These are phyloP conservation scores for Stylonectria norvegica DNA, from an alignment of 2,329 filamentous ascomycete species.

Conservation along the genomic window DNA sequence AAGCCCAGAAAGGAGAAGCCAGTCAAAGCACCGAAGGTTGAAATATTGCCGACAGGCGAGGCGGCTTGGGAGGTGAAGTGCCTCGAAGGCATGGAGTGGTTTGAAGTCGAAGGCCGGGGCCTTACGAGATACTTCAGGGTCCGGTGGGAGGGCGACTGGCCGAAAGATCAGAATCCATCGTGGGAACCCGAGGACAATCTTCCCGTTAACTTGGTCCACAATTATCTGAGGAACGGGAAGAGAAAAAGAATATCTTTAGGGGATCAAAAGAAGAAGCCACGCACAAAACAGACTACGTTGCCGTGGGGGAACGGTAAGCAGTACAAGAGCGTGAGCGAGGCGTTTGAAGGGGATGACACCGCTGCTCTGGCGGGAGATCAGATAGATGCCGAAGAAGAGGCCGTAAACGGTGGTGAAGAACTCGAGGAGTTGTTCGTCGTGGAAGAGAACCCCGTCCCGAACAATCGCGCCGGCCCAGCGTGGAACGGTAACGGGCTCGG, in stretches of 20 bases:
- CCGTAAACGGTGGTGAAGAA: conserved; percentile 4
- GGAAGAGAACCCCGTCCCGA: conserved; percentile 22
- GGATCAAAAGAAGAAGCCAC: conserved; percentile 15
- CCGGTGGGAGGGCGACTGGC: conserved; percentile 57
- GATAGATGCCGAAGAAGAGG: neutral
- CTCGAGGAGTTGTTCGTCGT: conserved; percentile 31
- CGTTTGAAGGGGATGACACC: conserved; percentile 24
- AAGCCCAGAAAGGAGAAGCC: conserved; percentile 8
- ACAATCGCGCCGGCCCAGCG: conserved; percentile 4
- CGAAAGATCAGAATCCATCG: conserved; percentile 51
- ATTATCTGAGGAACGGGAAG: conserved; percentile 36
- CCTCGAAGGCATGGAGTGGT: conserved; percentile 40
- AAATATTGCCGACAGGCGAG: too few relatives aligned
- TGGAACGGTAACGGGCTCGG: conserved; percentile 3
- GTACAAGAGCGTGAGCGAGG: conserved; percentile 31
- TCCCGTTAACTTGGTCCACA: conserved; percentile 36
- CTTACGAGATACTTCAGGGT: conserved; percentile 48
- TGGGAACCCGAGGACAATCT: conserved; percentile 58
- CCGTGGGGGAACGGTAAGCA: conserved; percentile 20
- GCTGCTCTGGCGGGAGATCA: neutral
- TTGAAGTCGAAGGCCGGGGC: conserved; percentile 35
- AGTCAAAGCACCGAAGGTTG: too few relatives aligned
- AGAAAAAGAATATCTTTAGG: conserved; percentile 8
- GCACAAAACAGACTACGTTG: conserved; percentile 21
- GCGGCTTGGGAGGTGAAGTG: conserved; percentile 42